Evolutionary conservation across 1,284 basidiomycete genomes (phyloP).

Genomic region (Cryptococcus sp.): DNA sequence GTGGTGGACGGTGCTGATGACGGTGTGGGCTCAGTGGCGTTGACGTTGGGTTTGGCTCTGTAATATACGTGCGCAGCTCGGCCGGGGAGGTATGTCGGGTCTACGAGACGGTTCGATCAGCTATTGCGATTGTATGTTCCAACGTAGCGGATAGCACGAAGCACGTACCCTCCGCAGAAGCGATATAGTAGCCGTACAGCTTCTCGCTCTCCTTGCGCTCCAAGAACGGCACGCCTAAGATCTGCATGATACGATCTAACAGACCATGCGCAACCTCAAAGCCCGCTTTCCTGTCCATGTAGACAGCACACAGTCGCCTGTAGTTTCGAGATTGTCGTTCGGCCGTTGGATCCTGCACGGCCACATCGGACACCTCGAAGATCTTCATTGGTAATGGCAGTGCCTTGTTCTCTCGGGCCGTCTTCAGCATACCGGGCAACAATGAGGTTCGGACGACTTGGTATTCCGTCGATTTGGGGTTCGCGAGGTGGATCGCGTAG

Average conservation of each 20-base stretch:
- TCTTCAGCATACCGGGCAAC: slow-evolving; percentile 93
- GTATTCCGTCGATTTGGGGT: slow-evolving; percentile 97
- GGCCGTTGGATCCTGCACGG: slow-evolving; percentile 74
- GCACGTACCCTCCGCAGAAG: slow-evolving; percentile 70
- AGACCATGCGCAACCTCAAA: slow-evolving; percentile 97
- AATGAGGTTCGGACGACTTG: slow-evolving; percentile 96
- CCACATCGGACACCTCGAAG: slow-evolving; percentile 93
- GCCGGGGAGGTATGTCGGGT: slow-evolving; percentile 91
- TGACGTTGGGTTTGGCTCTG: slow-evolving; percentile 61
- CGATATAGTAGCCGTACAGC: slow-evolving; percentile 84
- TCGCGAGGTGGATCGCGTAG: slow-evolving; percentile 85
- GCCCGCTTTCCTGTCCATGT: slow-evolving; percentile 93
- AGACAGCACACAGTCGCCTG: slow-evolving; percentile 83
- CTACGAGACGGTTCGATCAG: slow-evolving; percentile 53
- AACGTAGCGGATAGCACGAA: neutral
- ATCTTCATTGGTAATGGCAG: slow-evolving; percentile 89
- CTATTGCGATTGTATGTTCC: neutral
- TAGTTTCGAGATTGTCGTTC: slow-evolving; percentile 88
- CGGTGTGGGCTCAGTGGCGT: slow-evolving; percentile 34
- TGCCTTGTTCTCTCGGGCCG: slow-evolving; percentile 92
- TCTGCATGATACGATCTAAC: slow-evolving; percentile 90
- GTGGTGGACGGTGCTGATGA: slow-evolving; percentile 22
- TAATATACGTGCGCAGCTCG: slow-evolving; percentile 89
- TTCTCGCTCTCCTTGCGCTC: slow-evolving; percentile 61
- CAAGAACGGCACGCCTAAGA: slow-evolving; percentile 85